Evolutionary conservation across 768 basidiomycete species (phyloP).

Genomic region (Rhizopogon vulgaris): DNA sequence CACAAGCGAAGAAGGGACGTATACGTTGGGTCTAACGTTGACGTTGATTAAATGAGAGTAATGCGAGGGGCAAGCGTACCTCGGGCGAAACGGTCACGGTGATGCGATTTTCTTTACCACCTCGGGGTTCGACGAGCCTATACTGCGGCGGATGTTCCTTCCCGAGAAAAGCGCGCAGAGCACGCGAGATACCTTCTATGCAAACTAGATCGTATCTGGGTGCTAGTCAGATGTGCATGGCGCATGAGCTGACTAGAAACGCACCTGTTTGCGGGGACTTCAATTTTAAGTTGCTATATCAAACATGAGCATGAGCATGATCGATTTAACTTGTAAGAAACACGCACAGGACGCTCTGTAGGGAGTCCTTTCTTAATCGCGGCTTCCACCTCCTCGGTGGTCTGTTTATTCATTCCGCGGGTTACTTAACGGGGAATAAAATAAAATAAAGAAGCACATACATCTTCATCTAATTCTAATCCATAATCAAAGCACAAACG

Average conservation of each 20-base stretch:
- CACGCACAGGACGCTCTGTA: slow-evolving; percentile 69
- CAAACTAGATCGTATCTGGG: slow-evolving; percentile 94
- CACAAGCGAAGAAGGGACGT: slow-evolving; percentile 87
- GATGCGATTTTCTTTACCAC: slow-evolving; percentile 58
- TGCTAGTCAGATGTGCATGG: slow-evolving; percentile 4
- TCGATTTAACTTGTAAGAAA: background rate
- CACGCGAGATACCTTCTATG: slow-evolving; percentile 90
- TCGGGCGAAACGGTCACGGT: slow-evolving; percentile 68
- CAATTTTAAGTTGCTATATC: slow-evolving; percentile 91
- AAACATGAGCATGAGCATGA: slow-evolving; percentile 1
- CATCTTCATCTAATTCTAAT: slow-evolving; percentile 96
- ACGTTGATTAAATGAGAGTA: background rate
- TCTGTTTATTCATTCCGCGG: slow-evolving; percentile 41
- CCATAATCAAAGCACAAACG: slow-evolving; percentile 96
- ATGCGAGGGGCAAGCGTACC: slow-evolving; percentile 35
- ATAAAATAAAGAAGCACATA: slow-evolving; percentile 32
- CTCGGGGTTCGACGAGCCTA: slow-evolving; percentile 64
- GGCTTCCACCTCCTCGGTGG: slow-evolving; percentile 81
- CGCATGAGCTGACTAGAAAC: slow-evolving; percentile 7
- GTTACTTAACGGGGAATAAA: background rate
- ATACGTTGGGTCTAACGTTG: slow-evolving; percentile 62
- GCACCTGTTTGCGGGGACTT: slow-evolving; percentile 95
- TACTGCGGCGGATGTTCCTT: slow-evolving; percentile 65
- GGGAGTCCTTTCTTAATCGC: slow-evolving; percentile 80
- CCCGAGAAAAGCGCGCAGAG: slow-evolving; percentile 76